These are phyloP conservation scores for Apodospora peruviana DNA, from an alignment of 495 filamentous ascomycete genomes.

Conservation along the genomic window DNA sequence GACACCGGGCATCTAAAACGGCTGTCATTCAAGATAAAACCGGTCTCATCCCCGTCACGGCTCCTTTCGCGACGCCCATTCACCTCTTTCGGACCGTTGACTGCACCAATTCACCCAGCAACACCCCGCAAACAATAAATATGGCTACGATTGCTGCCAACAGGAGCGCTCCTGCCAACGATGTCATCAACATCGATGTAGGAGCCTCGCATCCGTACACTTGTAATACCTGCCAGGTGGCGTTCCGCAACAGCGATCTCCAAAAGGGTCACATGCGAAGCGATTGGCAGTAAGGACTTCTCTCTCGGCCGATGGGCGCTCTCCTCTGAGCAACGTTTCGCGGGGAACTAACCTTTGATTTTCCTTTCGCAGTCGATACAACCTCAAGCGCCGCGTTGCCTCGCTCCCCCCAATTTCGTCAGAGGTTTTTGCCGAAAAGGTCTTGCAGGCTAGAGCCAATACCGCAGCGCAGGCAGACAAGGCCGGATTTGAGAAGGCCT, in stretches of 20 bases:
- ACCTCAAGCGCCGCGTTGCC: conserved; percentile 91
- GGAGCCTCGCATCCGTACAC: conserved; percentile 76
- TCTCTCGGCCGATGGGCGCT: not conserved
- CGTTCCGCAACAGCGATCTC: conserved; percentile 88
- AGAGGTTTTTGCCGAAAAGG: conserved; percentile 93
- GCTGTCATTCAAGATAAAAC: no score
- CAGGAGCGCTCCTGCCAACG: conserved; percentile 27
- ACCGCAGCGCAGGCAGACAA: conserved; percentile 79
- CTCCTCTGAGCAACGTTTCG: not conserved
- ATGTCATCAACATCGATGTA: conserved; percentile 27
- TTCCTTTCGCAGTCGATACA: conserved; percentile 68
- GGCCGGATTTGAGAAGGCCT: conserved; percentile 81
- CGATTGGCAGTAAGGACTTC: conserved; percentile 86
- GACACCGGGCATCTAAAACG: no score
- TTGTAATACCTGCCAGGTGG: conserved; percentile 96
- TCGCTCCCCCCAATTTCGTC: conserved; percentile 87
- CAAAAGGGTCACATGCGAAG: conserved; percentile 93
- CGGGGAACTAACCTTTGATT: conserved; percentile 1
- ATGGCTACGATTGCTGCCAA: conserved; percentile 53
- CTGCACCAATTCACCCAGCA: not conserved
- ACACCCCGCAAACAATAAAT: not conserved
- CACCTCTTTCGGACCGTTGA: not conserved
- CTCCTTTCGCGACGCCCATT: not conserved
- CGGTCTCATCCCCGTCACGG: not conserved
- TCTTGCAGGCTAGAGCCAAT: conserved; percentile 82